Percentiles rank a stretch among this genome's conserved stretches.
phyloP scores from a whole-genome alignment of 345 rosid genomes.

The Garcia nutans region DNA sequence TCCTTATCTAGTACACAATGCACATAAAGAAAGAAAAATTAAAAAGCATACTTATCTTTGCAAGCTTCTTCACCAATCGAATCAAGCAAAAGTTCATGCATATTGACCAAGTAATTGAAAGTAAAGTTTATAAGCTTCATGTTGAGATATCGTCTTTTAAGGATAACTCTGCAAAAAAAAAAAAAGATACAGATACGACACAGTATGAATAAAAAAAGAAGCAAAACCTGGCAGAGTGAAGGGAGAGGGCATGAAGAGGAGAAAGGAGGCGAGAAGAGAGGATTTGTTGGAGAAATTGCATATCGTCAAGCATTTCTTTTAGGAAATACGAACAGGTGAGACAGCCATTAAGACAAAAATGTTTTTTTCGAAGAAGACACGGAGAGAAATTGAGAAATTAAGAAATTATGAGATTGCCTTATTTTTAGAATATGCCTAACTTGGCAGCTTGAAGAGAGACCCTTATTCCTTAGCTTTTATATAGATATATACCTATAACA shows the following conservation, averaged over 20 bases:
- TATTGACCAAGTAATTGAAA: slow-evolving; percentile 48
- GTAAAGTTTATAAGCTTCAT: slow-evolving; percentile 52
- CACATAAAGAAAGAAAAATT: neutral
- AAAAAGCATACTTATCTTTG: slow-evolving; percentile 33
- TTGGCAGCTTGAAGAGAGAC: no score
- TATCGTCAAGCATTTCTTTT: slow-evolving; percentile 19
- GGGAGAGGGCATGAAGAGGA: slow-evolving; percentile 51
- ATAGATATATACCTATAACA: no score
- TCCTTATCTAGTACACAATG: neutral
- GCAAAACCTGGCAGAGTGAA: slow-evolving; percentile 43
- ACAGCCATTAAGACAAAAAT: no score
- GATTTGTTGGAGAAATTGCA: slow-evolving; percentile 43
- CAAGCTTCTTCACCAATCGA: slow-evolving; percentile 20
- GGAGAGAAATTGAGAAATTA: no score
- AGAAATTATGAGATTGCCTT: no score
- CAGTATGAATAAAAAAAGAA: neutral
- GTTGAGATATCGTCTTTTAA: slow-evolving; percentile 47
- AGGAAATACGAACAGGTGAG: no score
- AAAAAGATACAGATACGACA: neutral
- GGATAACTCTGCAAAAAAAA: slow-evolving; percentile 38
- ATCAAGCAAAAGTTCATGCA: slow-evolving; percentile 33
- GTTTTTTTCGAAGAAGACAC: no score
- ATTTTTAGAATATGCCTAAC: no score
- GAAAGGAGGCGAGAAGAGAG: slow-evolving; percentile 47
- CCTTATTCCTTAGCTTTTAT: no score